Base-by-base conservation (phyloP, 2,329 filamentous ascomycete species). In the Aspergillus floridensis region DNA sequence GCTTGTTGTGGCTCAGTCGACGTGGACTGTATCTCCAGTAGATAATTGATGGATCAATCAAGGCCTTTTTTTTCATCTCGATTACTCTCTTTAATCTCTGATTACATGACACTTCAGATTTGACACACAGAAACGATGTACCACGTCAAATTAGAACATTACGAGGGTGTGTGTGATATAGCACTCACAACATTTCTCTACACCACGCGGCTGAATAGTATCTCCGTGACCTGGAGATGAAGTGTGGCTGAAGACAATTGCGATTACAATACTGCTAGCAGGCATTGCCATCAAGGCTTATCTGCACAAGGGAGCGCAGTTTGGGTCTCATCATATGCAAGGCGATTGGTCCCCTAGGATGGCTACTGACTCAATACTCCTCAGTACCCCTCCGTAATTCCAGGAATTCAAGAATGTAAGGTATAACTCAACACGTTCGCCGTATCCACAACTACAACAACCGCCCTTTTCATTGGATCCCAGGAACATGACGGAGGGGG, bases 401-500 rank as follows among this genome's bases (percentile, higher is more conserved):
- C 57, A 53, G 60, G 53, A 59, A 57, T 41, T 44, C 54, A 55
- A 12, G 22, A 32, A 26, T 53, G 59, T 54, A 32, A 59, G 22
- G 49, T 55, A 55, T 49, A 44, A 51, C 38, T 31, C 46, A 53
- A 49, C 60, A 62, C 60, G 50, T 62, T 59, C 50, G 53, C 11
- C n/a, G 12, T 35, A 52, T 19, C 51, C 51, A 58, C 53, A 3
- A 19, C 16, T 48, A 49, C 19, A 32, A 7, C 44, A 52, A 48
- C 21, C 49, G 31, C 21, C 32, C 14, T 16, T 49, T 38, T 51
- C 29, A 56, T 55, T 60, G 51, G 48, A 29, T 14, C 26, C 32
- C 32, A 35, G 32, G 11, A 35, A 35, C 5, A 35, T 35, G 32
- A 35, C 14, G 32, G 32, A 35, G 32, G 32, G 14, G 32, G 2